These are phyloP conservation scores for Eucalyptus fibrosa DNA, from an alignment of 345 rosid genomes.

Conservation along the genomic window DNA sequence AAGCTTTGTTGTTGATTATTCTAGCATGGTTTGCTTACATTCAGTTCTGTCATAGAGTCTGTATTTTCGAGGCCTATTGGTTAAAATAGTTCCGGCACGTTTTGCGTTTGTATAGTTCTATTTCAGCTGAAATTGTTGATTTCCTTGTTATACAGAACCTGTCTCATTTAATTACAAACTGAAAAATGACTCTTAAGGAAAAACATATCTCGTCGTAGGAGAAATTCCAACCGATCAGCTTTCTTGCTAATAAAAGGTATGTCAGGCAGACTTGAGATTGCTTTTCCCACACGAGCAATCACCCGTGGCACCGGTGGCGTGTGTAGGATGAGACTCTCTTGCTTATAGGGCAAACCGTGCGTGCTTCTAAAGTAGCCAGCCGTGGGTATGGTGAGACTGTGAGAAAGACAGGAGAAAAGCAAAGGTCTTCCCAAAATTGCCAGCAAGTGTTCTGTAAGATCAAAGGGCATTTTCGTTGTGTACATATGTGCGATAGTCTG, in stretches of 20 bases:
- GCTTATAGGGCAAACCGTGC: neutral
- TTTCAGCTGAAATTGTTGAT: too few relatives aligned
- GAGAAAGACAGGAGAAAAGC: neutral
- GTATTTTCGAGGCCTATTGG: too few relatives aligned
- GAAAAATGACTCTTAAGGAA: too few relatives aligned
- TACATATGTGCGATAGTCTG: neutral
- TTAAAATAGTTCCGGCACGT: too few relatives aligned
- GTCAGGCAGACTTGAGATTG: neutral
- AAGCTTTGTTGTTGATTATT: too few relatives aligned
- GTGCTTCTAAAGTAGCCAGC: neutral
- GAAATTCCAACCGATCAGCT: too few relatives aligned
- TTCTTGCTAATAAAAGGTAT: neutral
- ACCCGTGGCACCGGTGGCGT: neutral
- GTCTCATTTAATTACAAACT: too few relatives aligned
- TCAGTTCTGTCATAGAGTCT: too few relatives aligned
- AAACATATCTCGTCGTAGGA: too few relatives aligned
- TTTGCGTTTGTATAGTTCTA: too few relatives aligned
- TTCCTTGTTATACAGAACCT: too few relatives aligned
- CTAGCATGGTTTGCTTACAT: too few relatives aligned
- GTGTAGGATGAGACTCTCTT: neutral
- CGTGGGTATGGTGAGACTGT: neutral
- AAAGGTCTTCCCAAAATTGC: neutral
- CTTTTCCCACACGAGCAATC: neutral
- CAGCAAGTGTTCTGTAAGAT: neutral
- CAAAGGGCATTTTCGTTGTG: neutral